These are phyloP conservation scores for Pythium plurisporium DNA, from an alignment of 352 stramenopile species.

Conservation along the genomic window DNA sequence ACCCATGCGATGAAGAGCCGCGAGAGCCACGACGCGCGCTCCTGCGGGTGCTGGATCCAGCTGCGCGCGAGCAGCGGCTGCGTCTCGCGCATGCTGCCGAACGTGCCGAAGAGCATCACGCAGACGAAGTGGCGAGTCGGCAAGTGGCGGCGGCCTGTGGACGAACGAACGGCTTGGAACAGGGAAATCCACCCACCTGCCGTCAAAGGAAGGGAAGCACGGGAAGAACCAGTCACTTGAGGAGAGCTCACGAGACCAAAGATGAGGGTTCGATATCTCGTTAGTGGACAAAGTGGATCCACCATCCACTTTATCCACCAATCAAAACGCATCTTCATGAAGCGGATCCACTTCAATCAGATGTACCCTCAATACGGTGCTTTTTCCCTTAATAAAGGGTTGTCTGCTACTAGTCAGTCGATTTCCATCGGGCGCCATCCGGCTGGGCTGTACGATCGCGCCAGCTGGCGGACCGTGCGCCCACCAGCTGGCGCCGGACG, in stretches of 20 bases:
- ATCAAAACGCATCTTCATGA: not conserved
- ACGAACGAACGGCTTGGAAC: not conserved
- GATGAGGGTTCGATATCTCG: not conserved
- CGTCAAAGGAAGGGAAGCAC: not conserved
- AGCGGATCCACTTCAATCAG: slow-evolving; percentile 18
- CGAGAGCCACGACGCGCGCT: slow-evolving; percentile 28
- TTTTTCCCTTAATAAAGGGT: not conserved
- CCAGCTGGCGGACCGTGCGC: not conserved
- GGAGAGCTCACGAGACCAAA: slow-evolving; percentile 9
- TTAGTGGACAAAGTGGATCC: slow-evolving; percentile 6
- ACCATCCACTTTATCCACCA: slow-evolving; percentile 3
- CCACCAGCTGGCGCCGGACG: slow-evolving; percentile 4
- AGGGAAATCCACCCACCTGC: not conserved
- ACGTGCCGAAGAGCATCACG: slow-evolving; percentile 24
- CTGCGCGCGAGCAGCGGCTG: slow-evolving; percentile 18
- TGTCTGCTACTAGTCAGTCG: no score
- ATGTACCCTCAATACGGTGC: not conserved
- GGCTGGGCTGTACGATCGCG: not conserved
- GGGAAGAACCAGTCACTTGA: slow-evolving; percentile 3
- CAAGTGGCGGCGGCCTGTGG: not conserved
- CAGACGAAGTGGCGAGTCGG: not conserved
- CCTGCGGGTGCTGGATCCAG: slow-evolving; percentile 24
- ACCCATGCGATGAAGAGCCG: slow-evolving; percentile 32
- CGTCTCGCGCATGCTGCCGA: slow-evolving; percentile 17
- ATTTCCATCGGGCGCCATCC: no score